phyloP scores from a whole-genome alignment of 2,329 filamentous ascomycete species.

The Apiospora rasikravindrae region DNA sequence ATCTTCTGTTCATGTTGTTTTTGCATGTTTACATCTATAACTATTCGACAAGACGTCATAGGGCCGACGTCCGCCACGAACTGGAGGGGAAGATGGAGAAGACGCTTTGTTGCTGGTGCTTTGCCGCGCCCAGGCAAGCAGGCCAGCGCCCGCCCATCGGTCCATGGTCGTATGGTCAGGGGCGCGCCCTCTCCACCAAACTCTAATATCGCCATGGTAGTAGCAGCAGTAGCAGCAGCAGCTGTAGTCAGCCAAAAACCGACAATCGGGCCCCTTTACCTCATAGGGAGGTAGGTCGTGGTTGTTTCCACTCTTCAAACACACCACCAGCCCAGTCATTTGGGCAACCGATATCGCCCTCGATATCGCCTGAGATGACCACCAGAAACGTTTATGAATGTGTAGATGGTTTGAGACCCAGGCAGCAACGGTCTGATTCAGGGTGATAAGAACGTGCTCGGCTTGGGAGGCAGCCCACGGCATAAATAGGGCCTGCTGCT shows the following conservation, averaged over 20 bases:
- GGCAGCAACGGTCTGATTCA: background rate
- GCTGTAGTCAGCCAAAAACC: background rate
- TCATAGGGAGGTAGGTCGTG: conserved; percentile 1
- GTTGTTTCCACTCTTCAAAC: background rate
- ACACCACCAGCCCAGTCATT: background rate
- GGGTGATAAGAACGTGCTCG: background rate
- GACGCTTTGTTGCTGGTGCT: background rate
- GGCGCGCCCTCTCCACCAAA: background rate
- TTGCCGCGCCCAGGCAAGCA: background rate
- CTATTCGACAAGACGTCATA: background rate
- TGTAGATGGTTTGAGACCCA: conserved; percentile 11
- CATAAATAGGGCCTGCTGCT: background rate
- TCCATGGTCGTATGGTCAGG: conserved; percentile 3
- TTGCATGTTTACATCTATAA: background rate
- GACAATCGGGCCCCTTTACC: background rate
- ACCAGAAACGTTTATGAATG: conserved; percentile 7
- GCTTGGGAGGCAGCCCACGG: background rate
- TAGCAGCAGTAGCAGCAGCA: background rate
- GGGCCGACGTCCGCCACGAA: background rate
- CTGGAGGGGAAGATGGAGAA: background rate
- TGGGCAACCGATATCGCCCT: conserved; percentile 2
- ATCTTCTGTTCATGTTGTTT: background rate
- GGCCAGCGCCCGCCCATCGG: background rate
- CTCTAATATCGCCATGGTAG: conserved; percentile 4
- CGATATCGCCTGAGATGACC: conserved; percentile 6